A percentile compares a stretch with the other conserved stretches of the same genome.
phyloP scores from a whole-genome alignment of 2,329 filamentous ascomycete species.

The Colletotrichum nymphaeae region DNA sequence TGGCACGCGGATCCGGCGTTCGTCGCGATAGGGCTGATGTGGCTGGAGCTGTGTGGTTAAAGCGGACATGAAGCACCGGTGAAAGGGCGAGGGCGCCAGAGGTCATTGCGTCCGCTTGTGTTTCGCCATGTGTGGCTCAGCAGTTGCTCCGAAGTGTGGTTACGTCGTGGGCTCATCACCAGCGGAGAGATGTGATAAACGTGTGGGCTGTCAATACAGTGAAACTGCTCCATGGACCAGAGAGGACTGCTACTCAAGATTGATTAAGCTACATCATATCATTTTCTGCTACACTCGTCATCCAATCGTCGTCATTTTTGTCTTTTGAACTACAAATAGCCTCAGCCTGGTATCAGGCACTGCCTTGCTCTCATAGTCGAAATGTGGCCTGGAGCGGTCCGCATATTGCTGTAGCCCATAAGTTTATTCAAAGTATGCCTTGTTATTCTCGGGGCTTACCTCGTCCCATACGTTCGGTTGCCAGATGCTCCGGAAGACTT shows the following conservation, averaged over 20 bases:
- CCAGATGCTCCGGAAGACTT: not conserved
- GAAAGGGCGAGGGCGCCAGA: not conserved
- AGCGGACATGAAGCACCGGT: not conserved
- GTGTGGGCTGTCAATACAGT: not conserved
- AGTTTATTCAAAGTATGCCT: not conserved
- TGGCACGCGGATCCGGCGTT: constrained; percentile 3
- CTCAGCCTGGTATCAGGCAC: not conserved
- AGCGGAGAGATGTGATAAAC: not conserved
- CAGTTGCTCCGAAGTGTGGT: not conserved
- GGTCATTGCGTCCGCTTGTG: constrained; percentile 22
- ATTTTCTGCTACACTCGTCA: too few species aligned
- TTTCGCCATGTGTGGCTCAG: constrained; percentile 9
- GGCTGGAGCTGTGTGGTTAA: not conserved
- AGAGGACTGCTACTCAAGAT: not conserved
- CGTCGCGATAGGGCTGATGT: constrained; percentile 7
- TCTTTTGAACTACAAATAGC: not conserved
- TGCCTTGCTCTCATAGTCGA: not conserved
- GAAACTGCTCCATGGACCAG: not conserved
- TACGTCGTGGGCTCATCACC: not conserved
- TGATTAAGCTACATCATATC: not conserved
- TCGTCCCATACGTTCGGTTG: not conserved
- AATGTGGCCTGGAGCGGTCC: not conserved
- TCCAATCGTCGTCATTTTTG: not conserved
- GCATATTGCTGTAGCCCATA: not conserved
- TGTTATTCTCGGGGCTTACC: not conserved